Evolutionary conservation across 2,329 filamentous ascomycete genomes (phyloP).

Genomic region (Fusarium nelsonii): DNA sequence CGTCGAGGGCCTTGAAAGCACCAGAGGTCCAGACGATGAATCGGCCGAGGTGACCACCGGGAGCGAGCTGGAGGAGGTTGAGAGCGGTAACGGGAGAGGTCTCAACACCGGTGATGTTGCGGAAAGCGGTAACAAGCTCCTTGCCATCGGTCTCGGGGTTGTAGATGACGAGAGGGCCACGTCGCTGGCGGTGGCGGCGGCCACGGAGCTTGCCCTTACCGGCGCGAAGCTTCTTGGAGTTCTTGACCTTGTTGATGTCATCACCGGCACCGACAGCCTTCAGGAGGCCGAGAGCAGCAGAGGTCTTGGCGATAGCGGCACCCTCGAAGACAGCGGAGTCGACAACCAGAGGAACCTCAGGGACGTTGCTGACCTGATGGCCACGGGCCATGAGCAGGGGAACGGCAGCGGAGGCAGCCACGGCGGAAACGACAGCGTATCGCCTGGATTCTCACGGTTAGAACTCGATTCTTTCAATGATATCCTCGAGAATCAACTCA

Average conservation of each 20-base stretch:
- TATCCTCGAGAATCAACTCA: constrained; percentile 58
- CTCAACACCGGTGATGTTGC: constrained; percentile 99
- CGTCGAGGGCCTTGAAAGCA: constrained; percentile 95
- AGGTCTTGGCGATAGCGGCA: constrained; percentile 86
- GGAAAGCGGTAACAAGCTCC: constrained; percentile 93
- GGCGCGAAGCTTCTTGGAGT: constrained; percentile 95
- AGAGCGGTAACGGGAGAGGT: constrained; percentile 92
- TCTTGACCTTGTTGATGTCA: constrained; percentile 95
- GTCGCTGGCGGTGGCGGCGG: constrained; percentile 96
- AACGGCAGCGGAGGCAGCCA: constrained; percentile 95
- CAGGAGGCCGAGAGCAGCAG: constrained; percentile 86
- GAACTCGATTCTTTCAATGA: constrained; percentile 1
- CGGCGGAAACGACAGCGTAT: constrained; percentile 96
- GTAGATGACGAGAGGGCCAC: constrained; percentile 97
- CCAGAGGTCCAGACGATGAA: constrained; percentile 99
- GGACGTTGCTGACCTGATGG: constrained; percentile 91
- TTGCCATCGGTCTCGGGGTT: constrained; percentile 95
- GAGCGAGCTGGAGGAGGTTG: constrained; percentile 99
- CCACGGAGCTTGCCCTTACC: constrained; percentile 99
- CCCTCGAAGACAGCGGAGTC: constrained; percentile 89
- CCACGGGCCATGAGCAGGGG: constrained; percentile 96
- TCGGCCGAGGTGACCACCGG: constrained; percentile 97
- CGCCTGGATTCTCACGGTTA: constrained; percentile 69
- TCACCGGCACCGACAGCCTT: constrained; percentile 90
- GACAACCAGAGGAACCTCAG: constrained; percentile 97